phyloP scores from a whole-genome alignment of 2,329 filamentous ascomycete genomes.

The Alternaria sp. region DNA sequence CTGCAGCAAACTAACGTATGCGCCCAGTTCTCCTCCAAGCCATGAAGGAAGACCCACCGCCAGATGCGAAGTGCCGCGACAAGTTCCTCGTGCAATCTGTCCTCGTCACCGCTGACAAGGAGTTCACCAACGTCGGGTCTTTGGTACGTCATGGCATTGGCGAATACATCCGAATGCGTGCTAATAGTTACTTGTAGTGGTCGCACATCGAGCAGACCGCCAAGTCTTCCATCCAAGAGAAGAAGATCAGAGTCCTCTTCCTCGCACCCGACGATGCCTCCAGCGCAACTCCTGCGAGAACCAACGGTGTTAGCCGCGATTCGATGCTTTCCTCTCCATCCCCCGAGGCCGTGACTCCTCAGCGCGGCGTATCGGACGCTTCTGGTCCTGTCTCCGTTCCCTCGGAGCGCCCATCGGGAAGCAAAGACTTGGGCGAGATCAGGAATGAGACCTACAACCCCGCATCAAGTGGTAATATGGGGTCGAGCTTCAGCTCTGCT shows the following conservation, averaged over 20 bases:
- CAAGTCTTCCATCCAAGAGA: slow-evolving; percentile 83
- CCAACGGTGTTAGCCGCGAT: slow-evolving; percentile 43
- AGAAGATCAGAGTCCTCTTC: slow-evolving; percentile 93
- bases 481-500: slow-evolving; percentile 51
- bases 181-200: slow-evolving; percentile 65
- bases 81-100: slow-evolving; percentile 98
- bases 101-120: slow-evolving; percentile 79
- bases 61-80: slow-evolving; percentile 89
- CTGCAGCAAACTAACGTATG: slow-evolving; percentile 34
- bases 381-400: slow-evolving; percentile 48
- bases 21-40: slow-evolving; percentile 86
- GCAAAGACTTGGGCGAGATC: slow-evolving; percentile 51
- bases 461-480: slow-evolving; percentile 41
- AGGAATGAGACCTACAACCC: slow-evolving; percentile 51
- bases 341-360: slow-evolving; percentile 57
- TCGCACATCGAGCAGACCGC: slow-evolving; percentile 72
- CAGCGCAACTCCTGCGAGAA: slow-evolving; percentile 40
- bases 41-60: slow-evolving; percentile 92
- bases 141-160: slow-evolving; percentile 66
- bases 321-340: slow-evolving; percentile 58
- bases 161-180: neutral
- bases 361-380: slow-evolving; percentile 43
- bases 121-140: slow-evolving; percentile 78
- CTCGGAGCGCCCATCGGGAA: slow-evolving; percentile 47
- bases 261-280: slow-evolving; percentile 65